Evolutionary conservation across 2,329 filamentous ascomycete species (phyloP).

Genomic region (Penicillium sp.): DNA sequence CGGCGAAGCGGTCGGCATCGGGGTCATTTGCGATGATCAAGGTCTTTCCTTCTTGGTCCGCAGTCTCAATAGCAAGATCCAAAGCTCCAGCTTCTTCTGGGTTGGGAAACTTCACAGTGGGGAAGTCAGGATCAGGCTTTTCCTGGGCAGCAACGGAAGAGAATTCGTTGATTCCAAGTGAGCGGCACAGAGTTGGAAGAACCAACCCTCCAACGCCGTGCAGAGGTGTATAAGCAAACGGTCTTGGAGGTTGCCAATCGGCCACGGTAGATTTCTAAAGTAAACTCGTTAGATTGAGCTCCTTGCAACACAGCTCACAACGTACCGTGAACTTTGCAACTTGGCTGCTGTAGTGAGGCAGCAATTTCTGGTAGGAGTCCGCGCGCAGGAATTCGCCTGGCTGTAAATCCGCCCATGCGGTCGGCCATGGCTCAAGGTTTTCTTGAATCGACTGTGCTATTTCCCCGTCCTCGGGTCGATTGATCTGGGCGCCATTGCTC

Average conservation of each 20-base stretch:
- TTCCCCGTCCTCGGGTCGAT: conserved; percentile 58
- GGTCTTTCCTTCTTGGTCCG: conserved; percentile 48
- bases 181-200: conserved; percentile 34
- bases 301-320: background rate
- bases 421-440: conserved; percentile 52
- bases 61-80: conserved; percentile 57
- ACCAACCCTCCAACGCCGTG: conserved; percentile 41
- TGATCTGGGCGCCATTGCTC: conserved; percentile 64
- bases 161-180: conserved; percentile 35
- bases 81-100: conserved; percentile 64
- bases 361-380: conserved; percentile 29
- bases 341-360: conserved; percentile 30
- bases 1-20: conserved; percentile 63
- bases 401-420: conserved; percentile 49
- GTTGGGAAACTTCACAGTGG: conserved; percentile 64
- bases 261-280: conserved; percentile 34
- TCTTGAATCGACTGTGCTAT: conserved; percentile 57
- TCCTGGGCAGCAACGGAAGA: conserved; percentile 47
- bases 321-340: conserved; percentile 36
- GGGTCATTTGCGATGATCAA: conserved; percentile 64
- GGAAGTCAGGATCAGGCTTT: conserved; percentile 61
- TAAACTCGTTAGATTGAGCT: conserved; percentile 12
- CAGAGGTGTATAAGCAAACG: conserved; percentile 45
- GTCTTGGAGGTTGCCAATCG: conserved; percentile 26
- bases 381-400: conserved; percentile 32